These are phyloP conservation scores for Pythium sp. DNA, from an alignment of 352 stramenopile genomes.

Conservation along the genomic window DNA sequence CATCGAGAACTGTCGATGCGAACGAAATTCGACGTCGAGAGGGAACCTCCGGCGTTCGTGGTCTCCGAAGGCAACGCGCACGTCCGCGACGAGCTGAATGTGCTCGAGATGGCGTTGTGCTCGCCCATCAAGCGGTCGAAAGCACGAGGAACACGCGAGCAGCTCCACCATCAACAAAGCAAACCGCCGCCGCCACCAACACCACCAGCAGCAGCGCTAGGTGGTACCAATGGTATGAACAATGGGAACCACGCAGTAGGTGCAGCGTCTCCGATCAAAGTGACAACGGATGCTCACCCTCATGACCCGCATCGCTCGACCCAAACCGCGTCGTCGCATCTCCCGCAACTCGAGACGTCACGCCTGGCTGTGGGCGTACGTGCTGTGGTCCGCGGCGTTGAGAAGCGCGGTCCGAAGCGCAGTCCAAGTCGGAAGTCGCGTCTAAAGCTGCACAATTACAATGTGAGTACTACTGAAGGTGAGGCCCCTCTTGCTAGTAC, in stretches of 20 bases:
- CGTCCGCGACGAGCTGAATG: constrained; percentile 24
- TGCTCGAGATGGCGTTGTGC: constrained; percentile 23
- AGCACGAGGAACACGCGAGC: neutral
- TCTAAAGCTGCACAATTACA: constrained; percentile 62
- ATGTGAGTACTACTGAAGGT: constrained; percentile 21
- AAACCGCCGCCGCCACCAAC: no score
- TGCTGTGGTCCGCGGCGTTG: constrained; percentile 44
- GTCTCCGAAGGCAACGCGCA: constrained; percentile 36
- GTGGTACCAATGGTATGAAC: neutral
- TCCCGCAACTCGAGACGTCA: constrained; percentile 55
- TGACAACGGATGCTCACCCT: neutral
- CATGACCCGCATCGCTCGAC: constrained; percentile 20
- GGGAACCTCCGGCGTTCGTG: constrained; percentile 28
- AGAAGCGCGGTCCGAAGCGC: constrained; percentile 44
- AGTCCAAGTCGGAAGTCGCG: constrained; percentile 57
- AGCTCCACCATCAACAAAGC: neutral
- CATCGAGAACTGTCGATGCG: constrained; percentile 8
- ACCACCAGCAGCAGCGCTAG: neutral
- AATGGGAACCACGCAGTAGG: neutral
- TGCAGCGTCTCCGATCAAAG: constrained; percentile 11
- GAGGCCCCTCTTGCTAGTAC: neutral
- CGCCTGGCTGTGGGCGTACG: constrained; percentile 50
- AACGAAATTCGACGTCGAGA: constrained; percentile 50
- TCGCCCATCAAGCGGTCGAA: constrained; percentile 34
- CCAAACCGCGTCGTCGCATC: constrained; percentile 30